These are phyloP conservation scores for Diplodia scrobiculata DNA, from an alignment of 2,329 filamentous ascomycete genomes.

Conservation along the genomic window DNA sequence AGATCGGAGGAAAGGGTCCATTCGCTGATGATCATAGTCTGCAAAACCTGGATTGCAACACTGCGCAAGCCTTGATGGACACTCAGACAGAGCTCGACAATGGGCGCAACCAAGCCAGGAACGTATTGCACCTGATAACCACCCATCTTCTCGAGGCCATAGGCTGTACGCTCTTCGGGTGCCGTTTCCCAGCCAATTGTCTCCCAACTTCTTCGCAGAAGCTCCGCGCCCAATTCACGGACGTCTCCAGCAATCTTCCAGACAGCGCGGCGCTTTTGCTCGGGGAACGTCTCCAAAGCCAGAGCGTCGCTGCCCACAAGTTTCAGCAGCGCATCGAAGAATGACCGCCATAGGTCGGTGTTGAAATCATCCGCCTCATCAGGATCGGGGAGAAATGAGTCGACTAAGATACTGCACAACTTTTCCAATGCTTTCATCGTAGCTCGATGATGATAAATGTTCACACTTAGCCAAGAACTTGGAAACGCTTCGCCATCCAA, in stretches of 20 bases:
- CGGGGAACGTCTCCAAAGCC: conserved; percentile 91
- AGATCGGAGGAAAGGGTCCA: conserved; percentile 95
- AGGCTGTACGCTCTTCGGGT: conserved; percentile 73
- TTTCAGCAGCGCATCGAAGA: conserved; percentile 85
- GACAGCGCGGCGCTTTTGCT: conserved; percentile 92
- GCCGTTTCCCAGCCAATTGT: conserved; percentile 95
- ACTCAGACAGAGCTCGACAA: conserved; percentile 91
- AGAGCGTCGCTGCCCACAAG: conserved; percentile 86
- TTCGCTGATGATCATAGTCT: conserved; percentile 98
- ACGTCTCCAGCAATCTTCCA: conserved; percentile 99
- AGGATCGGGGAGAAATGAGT: conserved; percentile 80
- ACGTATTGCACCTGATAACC: conserved; percentile 99
- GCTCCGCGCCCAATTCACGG: conserved; percentile 82
- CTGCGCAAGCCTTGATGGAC: conserved; percentile 87
- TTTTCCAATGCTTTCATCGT: conserved; percentile 84
- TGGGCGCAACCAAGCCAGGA: conserved; percentile 83
- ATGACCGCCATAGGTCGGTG: conserved; percentile 89
- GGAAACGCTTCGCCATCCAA: conserved; percentile 89
- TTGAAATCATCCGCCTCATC: conserved; percentile 92
- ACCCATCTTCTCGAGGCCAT: conserved; percentile 80
- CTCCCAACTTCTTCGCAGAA: conserved; percentile 86
- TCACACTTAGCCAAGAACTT: conserved; percentile 83
- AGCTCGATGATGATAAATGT: conserved; percentile 90
- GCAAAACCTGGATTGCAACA: conserved; percentile 89
- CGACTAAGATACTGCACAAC: conserved; percentile 75